A percentile compares a stretch with the other conserved stretches of the same genome.
phyloP scores from a whole-genome alignment of 768 basidiomycete genomes.

The Xerocomellus intermedius region DNA sequence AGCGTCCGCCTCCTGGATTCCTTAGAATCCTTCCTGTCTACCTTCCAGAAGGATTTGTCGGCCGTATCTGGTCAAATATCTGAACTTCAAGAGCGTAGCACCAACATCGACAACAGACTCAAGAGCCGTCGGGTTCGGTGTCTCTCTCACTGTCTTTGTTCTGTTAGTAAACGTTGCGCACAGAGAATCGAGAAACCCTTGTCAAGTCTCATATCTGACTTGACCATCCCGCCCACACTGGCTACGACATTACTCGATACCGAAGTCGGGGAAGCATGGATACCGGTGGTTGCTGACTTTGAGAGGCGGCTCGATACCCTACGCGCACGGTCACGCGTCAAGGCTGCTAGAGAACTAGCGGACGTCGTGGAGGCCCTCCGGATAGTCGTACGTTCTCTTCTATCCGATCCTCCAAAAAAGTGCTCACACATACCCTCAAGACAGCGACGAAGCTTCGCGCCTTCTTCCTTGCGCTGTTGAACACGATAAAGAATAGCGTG shows the following conservation, averaged over 20 bases:
- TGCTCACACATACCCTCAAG: conserved; percentile 39
- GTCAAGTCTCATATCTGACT: conserved; percentile 72
- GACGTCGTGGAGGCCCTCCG: conserved; percentile 86
- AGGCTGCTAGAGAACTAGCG: conserved; percentile 78
- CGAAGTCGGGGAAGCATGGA: conserved; percentile 86
- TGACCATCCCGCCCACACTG: conserved; percentile 80
- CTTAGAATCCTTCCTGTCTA: conserved; percentile 87
- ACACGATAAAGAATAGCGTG: conserved; percentile 78
- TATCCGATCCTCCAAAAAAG: background rate
- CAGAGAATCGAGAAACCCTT: conserved; percentile 90
- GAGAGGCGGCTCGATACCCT: conserved; percentile 70
- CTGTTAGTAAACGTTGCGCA: conserved; percentile 1
- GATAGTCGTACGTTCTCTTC: conserved; percentile 64
- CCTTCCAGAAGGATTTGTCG: conserved; percentile 92
- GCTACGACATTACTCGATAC: conserved; percentile 80
- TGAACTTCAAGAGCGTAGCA: conserved; percentile 86
- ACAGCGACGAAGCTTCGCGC: conserved; percentile 85
- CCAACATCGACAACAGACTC: conserved; percentile 84
- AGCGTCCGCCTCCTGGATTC: conserved; percentile 84
- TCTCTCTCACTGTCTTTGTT: background rate
- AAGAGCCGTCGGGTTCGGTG: conserved; percentile 75
- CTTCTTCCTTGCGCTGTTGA: conserved; percentile 82
- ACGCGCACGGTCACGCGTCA: conserved; percentile 75
- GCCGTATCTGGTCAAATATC: conserved; percentile 96
- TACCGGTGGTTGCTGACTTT: conserved; percentile 75